These are phyloP conservation scores for Phytopythium mirpurense DNA, from an alignment of 352 stramenopile genomes.

Conservation along the genomic window DNA sequence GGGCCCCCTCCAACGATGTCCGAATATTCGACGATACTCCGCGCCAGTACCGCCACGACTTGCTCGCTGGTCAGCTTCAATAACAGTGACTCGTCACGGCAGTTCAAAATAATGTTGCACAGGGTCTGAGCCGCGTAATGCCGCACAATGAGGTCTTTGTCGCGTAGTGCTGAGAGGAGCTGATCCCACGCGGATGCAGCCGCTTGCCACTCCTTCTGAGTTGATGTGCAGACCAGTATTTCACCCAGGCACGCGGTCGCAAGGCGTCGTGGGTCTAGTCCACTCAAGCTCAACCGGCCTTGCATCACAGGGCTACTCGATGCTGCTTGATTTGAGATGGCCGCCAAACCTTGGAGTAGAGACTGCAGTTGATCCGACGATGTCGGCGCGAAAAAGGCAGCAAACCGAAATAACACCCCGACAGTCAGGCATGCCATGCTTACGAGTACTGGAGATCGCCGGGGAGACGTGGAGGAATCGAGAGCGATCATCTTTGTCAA, in stretches of 20 bases:
- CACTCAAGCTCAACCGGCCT: neutral
- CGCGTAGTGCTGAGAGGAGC: constrained; percentile 34
- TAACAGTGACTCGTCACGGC: constrained; percentile 20
- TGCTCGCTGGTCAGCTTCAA: constrained; percentile 36
- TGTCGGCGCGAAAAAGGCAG: constrained; percentile 62
- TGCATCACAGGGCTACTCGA: no score
- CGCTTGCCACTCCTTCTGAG: constrained; percentile 41
- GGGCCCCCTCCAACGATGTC: neutral
- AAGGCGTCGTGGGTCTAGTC: constrained; percentile 17
- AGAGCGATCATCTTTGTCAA: constrained; percentile 47
- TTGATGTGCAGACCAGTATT: constrained; percentile 69
- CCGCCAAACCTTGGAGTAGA: constrained; percentile 33
- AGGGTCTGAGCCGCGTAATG: constrained; percentile 60
- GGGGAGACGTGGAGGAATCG: constrained; percentile 5
- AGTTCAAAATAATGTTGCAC: constrained; percentile 61
- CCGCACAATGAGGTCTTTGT: constrained; percentile 27
- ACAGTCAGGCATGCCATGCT: constrained; percentile 55
- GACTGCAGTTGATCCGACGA: constrained; percentile 47
- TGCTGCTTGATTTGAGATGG: constrained; percentile 9
- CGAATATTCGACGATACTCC: constrained; percentile 19
- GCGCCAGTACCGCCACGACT: constrained; percentile 25
- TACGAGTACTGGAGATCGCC: constrained; percentile 12
- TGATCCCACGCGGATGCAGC: constrained; percentile 21
- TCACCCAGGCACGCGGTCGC: constrained; percentile 61
- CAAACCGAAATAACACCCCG: constrained; percentile 60